These are phyloP conservation scores for Phascolomyces articulosus DNA, from an alignment of 371 early-diverging fungal species.

Conservation along the genomic window DNA sequence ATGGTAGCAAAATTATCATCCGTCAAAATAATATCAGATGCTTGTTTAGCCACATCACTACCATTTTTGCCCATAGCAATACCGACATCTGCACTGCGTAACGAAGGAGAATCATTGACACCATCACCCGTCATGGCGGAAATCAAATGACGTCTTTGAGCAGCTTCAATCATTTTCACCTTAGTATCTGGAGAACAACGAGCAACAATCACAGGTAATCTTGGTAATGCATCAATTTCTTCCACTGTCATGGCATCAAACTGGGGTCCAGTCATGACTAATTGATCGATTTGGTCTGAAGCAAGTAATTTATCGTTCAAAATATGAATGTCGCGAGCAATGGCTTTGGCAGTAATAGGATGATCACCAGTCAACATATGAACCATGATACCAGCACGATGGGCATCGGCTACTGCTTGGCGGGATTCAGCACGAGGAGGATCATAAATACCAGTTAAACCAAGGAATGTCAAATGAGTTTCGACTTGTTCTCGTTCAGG, in stretches of 20 bases:
- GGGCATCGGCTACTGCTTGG: constrained; percentile 83
- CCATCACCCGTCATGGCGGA: constrained; percentile 85
- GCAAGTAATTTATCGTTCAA: constrained; percentile 56
- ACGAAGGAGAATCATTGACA: constrained; percentile 91
- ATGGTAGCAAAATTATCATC: constrained; percentile 91
- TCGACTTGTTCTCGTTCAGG: constrained; percentile 70
- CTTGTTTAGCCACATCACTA: constrained; percentile 92
- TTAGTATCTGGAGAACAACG: constrained; percentile 97
- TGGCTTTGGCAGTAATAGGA: constrained; percentile 90
- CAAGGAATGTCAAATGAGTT: constrained; percentile 79
- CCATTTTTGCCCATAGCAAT: constrained; percentile 93
- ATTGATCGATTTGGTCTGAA: constrained; percentile 14
- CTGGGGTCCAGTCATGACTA: constrained; percentile 85
- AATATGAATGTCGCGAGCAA: constrained; percentile 91
- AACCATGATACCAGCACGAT: constrained; percentile 91
- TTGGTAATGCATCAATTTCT: constrained; percentile 72
- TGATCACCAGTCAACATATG: constrained; percentile 98
- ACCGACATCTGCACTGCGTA: constrained; percentile 93
- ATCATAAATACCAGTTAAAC: constrained; percentile 93
- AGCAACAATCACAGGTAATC: constrained; percentile 92
- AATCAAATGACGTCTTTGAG: constrained; percentile 78
- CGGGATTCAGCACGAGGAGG: constrained; percentile 84
- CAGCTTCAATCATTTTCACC: constrained; percentile 93
- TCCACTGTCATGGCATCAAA: constrained; percentile 85
- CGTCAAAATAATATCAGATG: constrained; percentile 88